phyloP scores from a whole-genome alignment of 306 rosid genomes.

The Dalbergia cochinchinensis region DNA sequence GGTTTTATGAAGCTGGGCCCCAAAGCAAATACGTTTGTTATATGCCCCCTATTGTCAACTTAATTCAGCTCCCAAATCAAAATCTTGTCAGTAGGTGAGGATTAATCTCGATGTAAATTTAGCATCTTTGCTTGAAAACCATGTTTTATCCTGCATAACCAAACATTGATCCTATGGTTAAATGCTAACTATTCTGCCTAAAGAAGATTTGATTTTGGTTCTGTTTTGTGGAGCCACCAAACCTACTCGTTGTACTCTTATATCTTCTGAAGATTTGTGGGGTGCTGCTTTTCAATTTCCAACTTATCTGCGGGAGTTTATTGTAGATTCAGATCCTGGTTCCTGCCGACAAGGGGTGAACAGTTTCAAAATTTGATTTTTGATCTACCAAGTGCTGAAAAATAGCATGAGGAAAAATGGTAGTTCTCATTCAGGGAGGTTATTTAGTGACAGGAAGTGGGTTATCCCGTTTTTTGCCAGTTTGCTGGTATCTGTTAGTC shows the following conservation, averaged over 20 bases:
- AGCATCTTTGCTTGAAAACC: constrained; percentile 50
- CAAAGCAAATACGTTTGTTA: constrained; percentile 35
- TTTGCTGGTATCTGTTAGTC: constrained; percentile 69
- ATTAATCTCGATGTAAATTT: constrained; percentile 45
- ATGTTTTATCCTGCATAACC: constrained; percentile 45
- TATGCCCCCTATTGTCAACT: constrained; percentile 29
- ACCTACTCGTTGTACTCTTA: constrained; percentile 20
- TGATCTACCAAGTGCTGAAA: constrained; percentile 35
- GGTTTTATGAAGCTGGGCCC: constrained; percentile 49
- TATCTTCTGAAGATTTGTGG: constrained; percentile 43
- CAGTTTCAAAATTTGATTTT: constrained; percentile 34
- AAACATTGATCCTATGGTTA: constrained; percentile 32
- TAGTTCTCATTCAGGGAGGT: constrained; percentile 77
- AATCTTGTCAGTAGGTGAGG: constrained; percentile 43
- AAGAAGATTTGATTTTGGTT: constrained; percentile 50
- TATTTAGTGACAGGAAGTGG: constrained; percentile 88
- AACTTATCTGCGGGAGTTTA: constrained; percentile 40
- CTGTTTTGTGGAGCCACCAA: constrained; percentile 29
- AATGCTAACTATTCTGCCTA: constrained; percentile 37
- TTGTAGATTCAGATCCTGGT: constrained; percentile 44
- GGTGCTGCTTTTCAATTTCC: constrained; percentile 47
- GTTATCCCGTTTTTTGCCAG: constrained; percentile 84
- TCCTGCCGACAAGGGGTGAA: constrained; percentile 27
- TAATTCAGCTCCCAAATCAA: constrained; percentile 48
- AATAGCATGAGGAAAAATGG: constrained; percentile 84